A percentile compares a stretch with the other conserved stretches of the same genome.
Evolutionary conservation across 306 rosid genomes (phyloP).

Genomic region (Cucurbita moschata): DNA sequence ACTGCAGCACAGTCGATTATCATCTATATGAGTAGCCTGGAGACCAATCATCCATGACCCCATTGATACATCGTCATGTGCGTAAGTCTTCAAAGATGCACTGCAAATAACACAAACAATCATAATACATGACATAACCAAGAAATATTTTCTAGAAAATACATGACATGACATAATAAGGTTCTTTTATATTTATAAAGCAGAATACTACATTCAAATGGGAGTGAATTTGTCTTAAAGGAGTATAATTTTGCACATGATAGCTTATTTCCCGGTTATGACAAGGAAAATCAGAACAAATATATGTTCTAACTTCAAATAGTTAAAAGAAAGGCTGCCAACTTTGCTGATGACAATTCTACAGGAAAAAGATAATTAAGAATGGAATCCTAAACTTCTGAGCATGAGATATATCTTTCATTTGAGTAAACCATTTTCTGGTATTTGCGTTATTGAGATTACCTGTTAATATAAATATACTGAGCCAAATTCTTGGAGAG

Average conservation of each 20-base stretch:
- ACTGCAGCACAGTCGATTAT: constrained; percentile 84
- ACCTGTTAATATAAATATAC: constrained; percentile 89
- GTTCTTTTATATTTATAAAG: background rate
- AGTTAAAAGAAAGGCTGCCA: background rate
- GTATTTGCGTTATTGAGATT: constrained; percentile 14
- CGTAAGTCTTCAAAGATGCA: constrained; percentile 82
- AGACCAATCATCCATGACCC: constrained; percentile 99
- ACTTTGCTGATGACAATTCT: background rate
- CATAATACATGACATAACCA: background rate
- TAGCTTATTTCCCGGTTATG: background rate
- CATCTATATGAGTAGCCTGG: constrained; percentile 79
- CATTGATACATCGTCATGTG: constrained; percentile 72
- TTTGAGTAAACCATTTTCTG: background rate
- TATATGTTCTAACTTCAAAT: background rate
- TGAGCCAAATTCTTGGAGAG: constrained; percentile 83
- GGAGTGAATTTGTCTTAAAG: background rate
- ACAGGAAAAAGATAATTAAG: background rate
- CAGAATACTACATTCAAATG: background rate
- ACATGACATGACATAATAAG: background rate
- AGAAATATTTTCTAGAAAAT: background rate
- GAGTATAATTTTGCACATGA: background rate
- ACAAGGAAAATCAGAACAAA: background rate
- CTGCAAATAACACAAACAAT: constrained; percentile 24
- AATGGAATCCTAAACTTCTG: background rate
- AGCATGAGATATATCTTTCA: background rate